Evolutionary conservation across 1,139 yeast genomes (phyloP).

Genomic region (Pneumocystis oryctolagi): DNA sequence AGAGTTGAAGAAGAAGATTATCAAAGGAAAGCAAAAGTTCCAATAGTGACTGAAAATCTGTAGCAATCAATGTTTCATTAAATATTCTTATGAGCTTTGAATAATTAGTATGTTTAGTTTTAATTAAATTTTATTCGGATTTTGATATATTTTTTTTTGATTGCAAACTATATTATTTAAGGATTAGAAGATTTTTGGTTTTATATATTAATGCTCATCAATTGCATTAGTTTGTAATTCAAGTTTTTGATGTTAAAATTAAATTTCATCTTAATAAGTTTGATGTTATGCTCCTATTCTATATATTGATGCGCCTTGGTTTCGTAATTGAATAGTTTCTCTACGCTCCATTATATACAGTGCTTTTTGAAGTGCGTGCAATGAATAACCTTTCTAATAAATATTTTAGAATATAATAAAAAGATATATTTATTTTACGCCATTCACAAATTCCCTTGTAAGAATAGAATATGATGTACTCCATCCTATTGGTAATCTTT

Average conservation of each 20-base stretch:
- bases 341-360: constrained; percentile 68
- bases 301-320: constrained; percentile 73
- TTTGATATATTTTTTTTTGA: not conserved
- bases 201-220: not conserved
- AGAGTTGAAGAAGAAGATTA: constrained; percentile 36
- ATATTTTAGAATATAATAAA: not conserved
- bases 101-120: not conserved
- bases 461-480: constrained; percentile 78
- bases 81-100: not conserved
- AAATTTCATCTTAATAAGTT: not conserved
- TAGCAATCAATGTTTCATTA: not conserved
- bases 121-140: not conserved
- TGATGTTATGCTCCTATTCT: constrained; percentile 50
- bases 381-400: constrained; percentile 38
- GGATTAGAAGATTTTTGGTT: not conserved
- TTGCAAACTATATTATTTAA: not conserved
- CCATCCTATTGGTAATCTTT: constrained; percentile 94
- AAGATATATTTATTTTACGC: constrained; percentile 15
- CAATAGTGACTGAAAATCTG: not conserved
- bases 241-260: not conserved
- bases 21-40: constrained; percentile 1
- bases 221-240: not conserved
- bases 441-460: constrained; percentile 66
- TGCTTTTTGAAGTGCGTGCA: constrained; percentile 71
- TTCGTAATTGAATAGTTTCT: constrained; percentile 73